Evolutionary conservation across 2,329 filamentous ascomycete genomes (phyloP), one percentile per base, ranked within the genome.

Genomic region (Nemania sp.): DNA sequence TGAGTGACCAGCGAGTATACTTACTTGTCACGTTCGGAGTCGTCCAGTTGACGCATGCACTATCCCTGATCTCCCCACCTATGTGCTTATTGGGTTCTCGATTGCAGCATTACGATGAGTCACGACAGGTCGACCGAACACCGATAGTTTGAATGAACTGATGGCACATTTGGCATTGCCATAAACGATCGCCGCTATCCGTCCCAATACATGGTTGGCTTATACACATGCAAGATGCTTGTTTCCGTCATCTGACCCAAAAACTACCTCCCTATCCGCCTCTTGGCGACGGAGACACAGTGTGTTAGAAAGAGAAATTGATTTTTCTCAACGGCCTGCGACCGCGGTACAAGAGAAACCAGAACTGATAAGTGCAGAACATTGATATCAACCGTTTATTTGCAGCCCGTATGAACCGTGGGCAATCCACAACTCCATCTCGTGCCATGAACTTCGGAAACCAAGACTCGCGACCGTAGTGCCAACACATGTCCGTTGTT

Each of bases 341-440:
- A 57, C 62, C 64, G 59, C 65, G 54, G 58, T 67, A 70, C 65
- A 72, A 61, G 60, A 61, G 60, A 65, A 69, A 70, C 62, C 52
- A 54, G 57, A 60, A 61, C 59, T 67, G 66, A 51, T 58, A 58
- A 58, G 50, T 48, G 50, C 43, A 54, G 42, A 54, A 61, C 63
- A 65, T 54, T 65, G 61, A 71, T 67, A 72, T 71, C 69, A 68
- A 67, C 69, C 69, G 60, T 73, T 68, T 73, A 73, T 74, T 71
- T 73, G 70, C 70, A 71, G 67, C 65, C 66, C 66, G 55, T 57
- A 66, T 66, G 64, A 70, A 69, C 69, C 66, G 62, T 61, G 68
- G 64, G 57, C 54, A 67, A 73, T 74, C 62, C 61, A 61, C 73
- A 76, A 77, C 75, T 75, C 75, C 75, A 65, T 71, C 63, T 72